Evolutionary conservation across 768 basidiomycete genomes (phyloP).

Genomic region (Cystofilobasidium ferigula): DNA sequence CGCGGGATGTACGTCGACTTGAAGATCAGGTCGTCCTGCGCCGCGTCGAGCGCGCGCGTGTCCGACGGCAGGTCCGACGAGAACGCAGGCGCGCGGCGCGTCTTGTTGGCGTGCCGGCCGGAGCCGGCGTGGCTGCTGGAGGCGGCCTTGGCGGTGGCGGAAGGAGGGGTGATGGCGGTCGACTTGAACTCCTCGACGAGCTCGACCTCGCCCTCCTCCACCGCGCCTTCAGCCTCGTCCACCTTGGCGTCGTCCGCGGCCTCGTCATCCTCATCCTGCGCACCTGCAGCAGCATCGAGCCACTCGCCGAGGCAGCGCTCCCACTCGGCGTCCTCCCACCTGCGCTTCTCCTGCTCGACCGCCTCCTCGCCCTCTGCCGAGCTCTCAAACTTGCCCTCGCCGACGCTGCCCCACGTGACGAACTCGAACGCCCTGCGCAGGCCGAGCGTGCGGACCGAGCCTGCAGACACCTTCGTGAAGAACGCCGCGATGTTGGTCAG

Average conservation of each 20-base stretch:
- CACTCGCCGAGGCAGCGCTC: slow-evolving; percentile 22
- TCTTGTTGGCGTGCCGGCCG: slow-evolving; percentile 1
- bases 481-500: slow-evolving; percentile 88
- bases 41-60: slow-evolving; percentile 28
- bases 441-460: slow-evolving; percentile 63
- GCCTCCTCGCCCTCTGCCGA: slow-evolving; percentile 30
- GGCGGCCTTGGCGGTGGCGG: neutral
- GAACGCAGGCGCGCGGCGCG: neutral
- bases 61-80: slow-evolving; percentile 6
- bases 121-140: neutral
- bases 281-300: neutral
- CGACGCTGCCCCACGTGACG: slow-evolving; percentile 50
- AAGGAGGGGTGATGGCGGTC: neutral
- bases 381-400: slow-evolving; percentile 26
- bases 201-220: slow-evolving; percentile 24
- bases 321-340: slow-evolving; percentile 29
- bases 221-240: slow-evolving; percentile 27
- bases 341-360: slow-evolving; percentile 29
- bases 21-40: slow-evolving; percentile 81
- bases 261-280: slow-evolving; percentile 26
- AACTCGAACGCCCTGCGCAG: slow-evolving; percentile 79
- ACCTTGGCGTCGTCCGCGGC: slow-evolving; percentile 26
- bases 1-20: slow-evolving; percentile 84
- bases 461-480: slow-evolving; percentile 51
- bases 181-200: slow-evolving; percentile 11